Base-by-base conservation (phyloP, 768 basidiomycete species). In the Pholiota conissans region DNA sequence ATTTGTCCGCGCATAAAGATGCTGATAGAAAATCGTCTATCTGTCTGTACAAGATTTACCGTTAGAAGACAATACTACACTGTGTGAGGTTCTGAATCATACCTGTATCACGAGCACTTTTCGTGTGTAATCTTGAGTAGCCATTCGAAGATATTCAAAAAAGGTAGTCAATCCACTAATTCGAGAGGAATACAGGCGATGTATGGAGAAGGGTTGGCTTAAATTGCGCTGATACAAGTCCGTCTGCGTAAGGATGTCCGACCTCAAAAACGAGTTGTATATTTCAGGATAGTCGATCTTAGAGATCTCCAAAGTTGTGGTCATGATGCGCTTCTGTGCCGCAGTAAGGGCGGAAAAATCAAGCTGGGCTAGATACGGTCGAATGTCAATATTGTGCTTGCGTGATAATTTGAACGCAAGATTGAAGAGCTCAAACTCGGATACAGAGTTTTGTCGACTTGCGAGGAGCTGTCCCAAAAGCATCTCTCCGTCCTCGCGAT, bases 201-300 rank as follows among this genome's bases (percentile, higher is more conserved):
- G 86, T 40, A 88, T 71, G 0, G 79, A 74, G 55, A 86, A 77
- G 8, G 84, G 84, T 2, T 75, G 78, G 35, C 77, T 69, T 9
- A 89, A 73, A 5, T 78, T 71, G 20, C 82, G 73, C 45, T 82
- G 76, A 53, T 78, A 78, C 11, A 89, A 67, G 61, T 87, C 85
- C 24, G 72, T 65, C 3, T 69, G 63, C 0, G 74, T 77, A 53
- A 89, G 66, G 24, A 88, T 84, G 56, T 86, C 84, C 0, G 87
- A 89, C 1, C 78, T 78, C 56, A 84, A 64, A 3, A 89, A 71
- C 1, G 85, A 87, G 61, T 87, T 87, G 84, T 85, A 89, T 42
- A 87, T 70, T 39, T 77, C 74, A 1, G 79, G 74, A 62, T 83
- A 73, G 18, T 79, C 74, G 5, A 73, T 66, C 2, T 68, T 70